phyloP scores from a whole-genome alignment of 352 stramenopile genomes.

The Phytopythium kandeliae region DNA sequence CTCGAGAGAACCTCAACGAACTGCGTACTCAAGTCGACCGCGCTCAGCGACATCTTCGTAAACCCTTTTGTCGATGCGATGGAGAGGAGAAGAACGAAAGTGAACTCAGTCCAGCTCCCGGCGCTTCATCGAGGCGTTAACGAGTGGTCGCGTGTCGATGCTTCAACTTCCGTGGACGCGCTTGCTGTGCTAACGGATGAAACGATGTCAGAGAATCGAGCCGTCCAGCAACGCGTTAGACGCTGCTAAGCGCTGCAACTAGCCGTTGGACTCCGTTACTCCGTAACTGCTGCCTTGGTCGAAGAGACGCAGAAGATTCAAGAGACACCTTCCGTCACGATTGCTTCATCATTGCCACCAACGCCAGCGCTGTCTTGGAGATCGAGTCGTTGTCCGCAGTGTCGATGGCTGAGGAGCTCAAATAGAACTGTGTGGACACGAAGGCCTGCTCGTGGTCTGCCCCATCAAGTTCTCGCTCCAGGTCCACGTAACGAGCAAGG shows the following conservation, averaged over 20 bases:
- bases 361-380: conserved; percentile 35
- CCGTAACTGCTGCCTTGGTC: neutral
- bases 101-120: too few relatives aligned
- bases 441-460: conserved; percentile 53
- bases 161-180: neutral
- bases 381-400: conserved; percentile 36
- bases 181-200: neutral
- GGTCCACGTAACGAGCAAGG: conserved; percentile 65
- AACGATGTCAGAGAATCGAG: neutral
- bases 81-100: too few relatives aligned
- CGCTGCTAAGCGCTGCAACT: too few relatives aligned
- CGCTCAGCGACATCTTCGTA: too few relatives aligned
- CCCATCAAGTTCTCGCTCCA: conserved; percentile 40
- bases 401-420: conserved; percentile 31
- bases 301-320: neutral
- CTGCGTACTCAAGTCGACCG: conserved; percentile 4
- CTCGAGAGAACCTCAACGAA: neutral
- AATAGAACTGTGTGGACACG: conserved; percentile 41
- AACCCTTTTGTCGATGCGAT: too few relatives aligned
- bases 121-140: neutral
- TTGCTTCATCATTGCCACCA: conserved; percentile 26
- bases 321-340: neutral
- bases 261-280: neutral
- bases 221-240: neutral
- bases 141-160: neutral